Base-by-base conservation (phyloP, 208 protist species). In the Endotrypanum monterogeii region DNA sequence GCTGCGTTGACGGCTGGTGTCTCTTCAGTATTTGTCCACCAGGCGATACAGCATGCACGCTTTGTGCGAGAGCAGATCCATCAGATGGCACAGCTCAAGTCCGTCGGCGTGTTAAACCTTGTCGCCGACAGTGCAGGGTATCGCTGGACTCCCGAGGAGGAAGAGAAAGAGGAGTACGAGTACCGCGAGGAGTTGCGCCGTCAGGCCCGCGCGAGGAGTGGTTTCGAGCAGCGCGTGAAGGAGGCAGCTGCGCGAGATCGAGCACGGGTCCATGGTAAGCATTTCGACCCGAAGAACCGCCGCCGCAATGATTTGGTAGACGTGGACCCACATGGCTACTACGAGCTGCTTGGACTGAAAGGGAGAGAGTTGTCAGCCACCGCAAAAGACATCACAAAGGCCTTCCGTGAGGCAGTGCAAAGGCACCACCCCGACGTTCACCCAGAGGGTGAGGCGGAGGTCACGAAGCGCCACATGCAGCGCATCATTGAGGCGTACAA, bases 101-200 rank as follows among this genome's bases (percentile, higher is more conserved):
- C 83, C 30, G 73, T 88, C 2, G 90, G 90, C 8, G 84, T 97
- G 66, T 67, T 93, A 23, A 94, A 97, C 71, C 84, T 94, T 44
- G 83, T 83, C n/a, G 83, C 89, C 1, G 93, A 97, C 85, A 84
- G 80, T 70, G 71, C 81, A 1, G 93, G 93, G 32, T 97, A 95
- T 78, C 87, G 90, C 32, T 97, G 93, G 91, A 87, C 86, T 0
- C 83, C 85, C 6, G 89, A 92, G 60, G 89, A 95, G 25, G 93
- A 97, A 74, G 90, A 97, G 73, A 79, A 84, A 25, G 82, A 85
- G 41, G 93, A 95, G 86, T 97, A 94, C 73, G 93, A 97, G 81
- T 94, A 95, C 80, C 85, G 91, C 12, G 93, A 97, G 84, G 89
- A 97, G 75, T 83, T 97, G 54, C 87, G 93, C 23, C 85, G 76